A percentile compares a stretch with the other conserved stretches of the same genome.
Evolutionary conservation across 177 flowering plant genomes (phyloP).

Genomic region (Vitis hybrid): DNA sequence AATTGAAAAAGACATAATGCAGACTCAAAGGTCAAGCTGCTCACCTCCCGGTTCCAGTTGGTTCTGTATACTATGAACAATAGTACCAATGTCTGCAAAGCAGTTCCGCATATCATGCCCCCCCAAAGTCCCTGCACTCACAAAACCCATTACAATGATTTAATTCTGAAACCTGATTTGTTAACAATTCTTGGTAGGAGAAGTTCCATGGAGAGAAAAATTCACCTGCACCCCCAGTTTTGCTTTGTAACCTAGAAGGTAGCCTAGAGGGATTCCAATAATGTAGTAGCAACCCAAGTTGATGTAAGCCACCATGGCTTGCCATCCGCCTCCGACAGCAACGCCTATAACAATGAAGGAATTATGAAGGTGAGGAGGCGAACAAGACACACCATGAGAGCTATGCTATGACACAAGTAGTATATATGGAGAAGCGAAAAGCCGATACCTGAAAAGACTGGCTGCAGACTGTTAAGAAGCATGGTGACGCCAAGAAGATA

Average conservation of each 20-base stretch:
- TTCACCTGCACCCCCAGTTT: conserved; percentile 48
- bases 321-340: conserved; percentile 68
- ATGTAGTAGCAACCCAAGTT: conserved; percentile 49
- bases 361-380: neutral
- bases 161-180: no score
- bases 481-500: conserved; percentile 45
- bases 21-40: neutral
- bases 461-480: conserved; percentile 63
- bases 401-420: neutral
- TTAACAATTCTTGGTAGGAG: no score
- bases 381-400: no score
- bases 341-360: conserved; percentile 34
- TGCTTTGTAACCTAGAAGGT: conserved; percentile 41
- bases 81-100: conserved; percentile 53
- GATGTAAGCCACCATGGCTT: conserved; percentile 55
- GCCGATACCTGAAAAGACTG: conserved; percentile 51
- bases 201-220: neutral
- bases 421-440: neutral
- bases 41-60: conserved; percentile 63
- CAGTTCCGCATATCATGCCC: conserved; percentile 58
- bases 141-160: no score
- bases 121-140: conserved; percentile 55
- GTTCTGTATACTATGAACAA: conserved; percentile 43
- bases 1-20: no score
- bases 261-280: conserved; percentile 56